Conservation (phyloP, 768 basidiomycete genomes). For the Rhizopogon vesiculosus region DNA sequence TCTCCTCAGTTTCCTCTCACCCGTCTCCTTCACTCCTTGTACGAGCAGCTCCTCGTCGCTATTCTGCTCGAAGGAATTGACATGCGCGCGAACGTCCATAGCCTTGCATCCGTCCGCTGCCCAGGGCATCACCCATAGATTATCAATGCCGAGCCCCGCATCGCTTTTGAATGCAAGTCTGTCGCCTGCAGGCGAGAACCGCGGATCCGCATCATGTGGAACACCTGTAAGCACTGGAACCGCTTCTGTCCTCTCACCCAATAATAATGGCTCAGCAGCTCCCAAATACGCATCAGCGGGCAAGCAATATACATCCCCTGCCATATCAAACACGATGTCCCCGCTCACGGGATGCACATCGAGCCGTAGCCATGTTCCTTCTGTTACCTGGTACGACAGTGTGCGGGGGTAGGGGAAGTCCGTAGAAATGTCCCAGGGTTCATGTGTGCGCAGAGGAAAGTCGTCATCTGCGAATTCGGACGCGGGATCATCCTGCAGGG, state of each 20-base stretch:
- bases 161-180: conserved; percentile 68
- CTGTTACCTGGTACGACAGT: conserved; percentile 62
- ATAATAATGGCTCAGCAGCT: conserved; percentile 13
- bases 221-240: conserved; percentile 58
- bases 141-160: conserved; percentile 67
- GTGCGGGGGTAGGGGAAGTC: conserved; percentile 66
- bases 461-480: conserved; percentile 47
- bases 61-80: conserved; percentile 29
- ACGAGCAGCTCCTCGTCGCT: conserved; percentile 45
- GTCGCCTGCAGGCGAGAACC: conserved; percentile 65
- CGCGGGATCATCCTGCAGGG: conserved; percentile 28
- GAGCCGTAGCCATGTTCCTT: conserved; percentile 73
- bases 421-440: conserved; percentile 70
- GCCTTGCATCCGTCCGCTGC: conserved; percentile 46
- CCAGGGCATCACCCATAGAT: conserved; percentile 71
- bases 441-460: conserved; percentile 55
- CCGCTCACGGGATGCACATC: conserved; percentile 69
- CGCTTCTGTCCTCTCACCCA: conserved; percentile 33
- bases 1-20: conserved; percentile 40
- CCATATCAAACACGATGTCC: conserved; percentile 72
- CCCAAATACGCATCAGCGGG: conserved; percentile 36
- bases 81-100: conserved; percentile 46
- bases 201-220: conserved; percentile 69
- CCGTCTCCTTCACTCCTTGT: conserved; percentile 47
- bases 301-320: conserved; percentile 71